phyloP scores from a whole-genome alignment of 2,329 filamentous ascomycete genomes.

The Apiospora koreana region DNA sequence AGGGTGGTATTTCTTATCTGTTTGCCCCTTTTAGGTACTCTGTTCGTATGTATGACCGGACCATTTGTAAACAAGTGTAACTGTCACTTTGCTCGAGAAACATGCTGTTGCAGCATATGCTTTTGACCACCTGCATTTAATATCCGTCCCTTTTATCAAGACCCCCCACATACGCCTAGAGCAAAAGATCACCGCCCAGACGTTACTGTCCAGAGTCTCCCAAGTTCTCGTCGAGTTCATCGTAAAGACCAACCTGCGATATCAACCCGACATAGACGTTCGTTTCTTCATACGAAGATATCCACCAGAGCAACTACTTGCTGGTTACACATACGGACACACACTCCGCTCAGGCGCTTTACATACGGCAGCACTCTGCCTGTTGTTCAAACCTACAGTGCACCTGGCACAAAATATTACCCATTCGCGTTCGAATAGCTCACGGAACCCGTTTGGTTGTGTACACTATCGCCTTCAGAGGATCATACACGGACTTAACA shows the following conservation, averaged over 20 bases:
- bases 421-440: not conserved
- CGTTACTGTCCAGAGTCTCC: not conserved
- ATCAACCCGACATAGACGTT: not conserved
- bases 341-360: not conserved
- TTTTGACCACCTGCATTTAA: not conserved
- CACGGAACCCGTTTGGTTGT: not conserved
- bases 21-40: not conserved
- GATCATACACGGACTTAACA: not conserved
- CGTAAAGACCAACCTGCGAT: not conserved
- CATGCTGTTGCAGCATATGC: not conserved
- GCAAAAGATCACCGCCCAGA: not conserved
- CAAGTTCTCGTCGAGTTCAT: not conserved
- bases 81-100: not conserved
- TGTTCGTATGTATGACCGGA: not conserved
- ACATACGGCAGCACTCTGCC: not conserved
- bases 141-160: not conserved
- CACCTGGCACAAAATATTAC: not conserved
- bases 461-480: not conserved
- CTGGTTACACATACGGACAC: not conserved
- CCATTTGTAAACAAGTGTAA: not conserved
- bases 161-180: not conserved
- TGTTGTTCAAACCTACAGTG: not conserved
- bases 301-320: not conserved
- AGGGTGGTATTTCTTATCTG: not conserved
- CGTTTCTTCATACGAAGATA: not conserved